phyloP scores from a whole-genome alignment of 2,329 filamentous ascomycete genomes.

The Aureobasidium leucospermi region DNA sequence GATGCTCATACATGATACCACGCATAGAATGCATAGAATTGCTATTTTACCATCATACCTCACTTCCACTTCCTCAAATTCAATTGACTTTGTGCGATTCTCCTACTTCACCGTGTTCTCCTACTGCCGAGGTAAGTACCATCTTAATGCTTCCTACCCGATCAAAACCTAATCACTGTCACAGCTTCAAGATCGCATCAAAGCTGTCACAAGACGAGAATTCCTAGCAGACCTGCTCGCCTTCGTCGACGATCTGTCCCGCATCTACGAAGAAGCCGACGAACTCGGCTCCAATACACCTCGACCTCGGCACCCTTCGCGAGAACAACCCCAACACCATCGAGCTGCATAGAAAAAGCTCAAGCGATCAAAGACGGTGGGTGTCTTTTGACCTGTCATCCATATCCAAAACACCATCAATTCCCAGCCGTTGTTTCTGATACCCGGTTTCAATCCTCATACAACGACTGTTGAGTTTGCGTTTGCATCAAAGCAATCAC shows the following conservation, averaged over 20 bases:
- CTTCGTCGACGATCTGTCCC: not conserved
- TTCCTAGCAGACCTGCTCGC: not conserved
- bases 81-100: no score
- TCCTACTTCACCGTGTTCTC: not conserved
- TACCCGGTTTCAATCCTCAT: no score
- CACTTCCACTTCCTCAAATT: not conserved
- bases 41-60: not conserved
- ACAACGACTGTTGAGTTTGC: no score
- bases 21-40: conserved; percentile 11
- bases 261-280: not conserved
- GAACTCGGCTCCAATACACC: not conserved
- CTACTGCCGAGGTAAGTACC: not conserved
- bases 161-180: not conserved
- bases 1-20: conserved; percentile 5
- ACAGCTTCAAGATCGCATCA: not conserved
- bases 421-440: no score
- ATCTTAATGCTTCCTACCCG: no score
- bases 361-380: no score
- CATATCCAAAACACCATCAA: no score
- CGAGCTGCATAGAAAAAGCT: no score
- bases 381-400: no score
- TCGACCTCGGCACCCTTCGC: not conserved
- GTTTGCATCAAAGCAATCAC: no score
- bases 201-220: not conserved
- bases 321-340: no score